Evolutionary conservation across 2,329 filamentous ascomycete genomes (phyloP).

Genomic region (Pestalotiopsis sp.): DNA sequence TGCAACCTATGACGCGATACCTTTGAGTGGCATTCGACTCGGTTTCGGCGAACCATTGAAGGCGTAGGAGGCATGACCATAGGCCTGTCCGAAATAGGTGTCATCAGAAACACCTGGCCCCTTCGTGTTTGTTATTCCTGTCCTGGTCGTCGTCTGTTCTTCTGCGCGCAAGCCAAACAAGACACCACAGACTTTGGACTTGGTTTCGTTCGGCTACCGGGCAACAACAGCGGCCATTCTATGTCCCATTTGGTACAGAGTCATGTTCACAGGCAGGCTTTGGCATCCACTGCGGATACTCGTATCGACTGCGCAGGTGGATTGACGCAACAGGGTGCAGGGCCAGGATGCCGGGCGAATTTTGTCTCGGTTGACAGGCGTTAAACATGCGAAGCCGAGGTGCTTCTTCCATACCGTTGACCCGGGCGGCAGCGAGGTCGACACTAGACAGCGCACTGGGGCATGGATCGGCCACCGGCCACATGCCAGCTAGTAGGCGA

Average conservation of each 20-base stretch:
- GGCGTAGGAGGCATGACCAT: background rate
- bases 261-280: background rate
- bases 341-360: background rate
- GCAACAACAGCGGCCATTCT: background rate
- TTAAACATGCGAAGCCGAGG: too few relatives aligned
- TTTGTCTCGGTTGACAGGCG: background rate
- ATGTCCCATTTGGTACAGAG: background rate
- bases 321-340: constrained; percentile 4
- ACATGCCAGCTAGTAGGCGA: background rate
- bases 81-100: background rate
- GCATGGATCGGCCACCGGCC: background rate
- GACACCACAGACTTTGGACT: background rate
- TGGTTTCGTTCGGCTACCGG: constrained; percentile 8
- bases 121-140: constrained; percentile 5
- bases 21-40: background rate
- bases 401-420: too few relatives aligned
- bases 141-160: constrained; percentile 9
- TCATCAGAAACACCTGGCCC: constrained; percentile 7
- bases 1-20: background rate
- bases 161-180: background rate
- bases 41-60: background rate
- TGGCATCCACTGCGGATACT: background rate
- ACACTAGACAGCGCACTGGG: too few relatives aligned
- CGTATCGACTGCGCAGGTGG: background rate
- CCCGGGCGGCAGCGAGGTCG: too few relatives aligned